Conservation (phyloP, 495 filamentous ascomycete species). For the Extremus antarcticus region DNA sequence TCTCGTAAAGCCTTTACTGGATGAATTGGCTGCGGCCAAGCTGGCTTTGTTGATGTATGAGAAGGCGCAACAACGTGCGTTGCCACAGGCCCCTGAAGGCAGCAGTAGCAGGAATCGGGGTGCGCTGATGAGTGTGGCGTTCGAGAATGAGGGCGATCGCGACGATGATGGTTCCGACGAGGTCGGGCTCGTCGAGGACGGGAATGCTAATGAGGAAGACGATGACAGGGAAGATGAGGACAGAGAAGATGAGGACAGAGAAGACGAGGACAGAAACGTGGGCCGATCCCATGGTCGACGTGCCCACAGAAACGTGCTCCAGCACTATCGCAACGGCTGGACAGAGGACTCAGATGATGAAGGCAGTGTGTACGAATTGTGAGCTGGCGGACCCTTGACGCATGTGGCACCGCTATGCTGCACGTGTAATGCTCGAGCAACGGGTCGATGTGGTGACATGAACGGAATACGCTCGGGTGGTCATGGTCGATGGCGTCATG, state of each 20-base stretch:
- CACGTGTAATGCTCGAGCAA: too few species aligned
- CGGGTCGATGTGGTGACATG: too few species aligned
- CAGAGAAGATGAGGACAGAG: background rate
- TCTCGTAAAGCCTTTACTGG: background rate
- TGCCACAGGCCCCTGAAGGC: background rate
- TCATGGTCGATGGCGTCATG: too few species aligned
- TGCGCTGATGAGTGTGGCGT: background rate
- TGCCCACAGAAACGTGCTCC: too few species aligned
- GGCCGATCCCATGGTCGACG: too few species aligned
- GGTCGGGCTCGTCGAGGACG: background rate
- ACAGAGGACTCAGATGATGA: background rate
- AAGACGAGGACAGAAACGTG: too few species aligned
- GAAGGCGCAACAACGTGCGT: background rate
- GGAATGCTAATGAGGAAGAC: background rate
- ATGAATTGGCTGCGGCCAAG: background rate
- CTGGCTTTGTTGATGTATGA: background rate
- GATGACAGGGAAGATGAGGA: background rate
- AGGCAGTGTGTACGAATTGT: background rate
- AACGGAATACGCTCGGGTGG: too few species aligned
- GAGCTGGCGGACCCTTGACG: background rate
- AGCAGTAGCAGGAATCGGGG: background rate
- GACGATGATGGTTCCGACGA: background rate
- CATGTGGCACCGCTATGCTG: too few species aligned
- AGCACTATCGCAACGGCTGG: background rate
- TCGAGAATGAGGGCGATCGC: background rate